Percentiles rank a stretch among this genome's conserved stretches.
These are phyloP conservation scores for Apophysomyces variabilis DNA, from an alignment of 371 early-diverging fungal genomes.

Conservation along the genomic window DNA sequence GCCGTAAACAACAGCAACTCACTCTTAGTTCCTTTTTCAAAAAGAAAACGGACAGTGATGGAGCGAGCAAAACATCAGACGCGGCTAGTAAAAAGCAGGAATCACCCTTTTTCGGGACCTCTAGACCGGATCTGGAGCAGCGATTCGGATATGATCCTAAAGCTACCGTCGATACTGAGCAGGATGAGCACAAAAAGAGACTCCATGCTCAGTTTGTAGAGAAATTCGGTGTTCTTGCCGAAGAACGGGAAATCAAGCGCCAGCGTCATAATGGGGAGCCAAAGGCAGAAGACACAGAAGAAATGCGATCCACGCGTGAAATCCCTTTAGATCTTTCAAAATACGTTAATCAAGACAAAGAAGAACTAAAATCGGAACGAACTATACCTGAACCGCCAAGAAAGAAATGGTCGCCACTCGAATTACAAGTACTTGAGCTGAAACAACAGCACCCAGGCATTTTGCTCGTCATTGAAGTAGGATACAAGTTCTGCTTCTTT, in stretches of 20 bases:
- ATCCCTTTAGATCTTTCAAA: background rate
- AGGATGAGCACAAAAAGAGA: slow-evolving; percentile 13
- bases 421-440: slow-evolving; percentile 77
- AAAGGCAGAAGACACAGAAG: slow-evolving; percentile 4
- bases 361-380: background rate
- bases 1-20: slow-evolving; percentile 25
- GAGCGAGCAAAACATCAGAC: slow-evolving; percentile 1
- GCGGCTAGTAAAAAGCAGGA: background rate
- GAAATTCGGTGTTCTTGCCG: slow-evolving; percentile 30
- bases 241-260: slow-evolving; percentile 22
- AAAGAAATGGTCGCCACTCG: slow-evolving; percentile 78
- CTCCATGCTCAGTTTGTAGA: slow-evolving; percentile 34
- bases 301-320: background rate
- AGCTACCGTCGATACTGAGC: background rate
- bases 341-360: background rate
- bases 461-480: slow-evolving; percentile 84
- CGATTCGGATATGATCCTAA: slow-evolving; percentile 13
- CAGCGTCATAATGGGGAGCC: slow-evolving; percentile 15
- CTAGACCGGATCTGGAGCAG: slow-evolving; percentile 5
- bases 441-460: slow-evolving; percentile 72
- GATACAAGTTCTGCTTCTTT: slow-evolving; percentile 89
- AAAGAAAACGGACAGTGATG: slow-evolving; percentile 10
- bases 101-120: background rate
- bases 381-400: slow-evolving; percentile 19
- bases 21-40: slow-evolving; percentile 33